A percentile compares a stretch with the other conserved stretches of the same genome.
Evolutionary conservation across 768 basidiomycete genomes (phyloP).

Genomic region (Leccinellum rugosiceps): DNA sequence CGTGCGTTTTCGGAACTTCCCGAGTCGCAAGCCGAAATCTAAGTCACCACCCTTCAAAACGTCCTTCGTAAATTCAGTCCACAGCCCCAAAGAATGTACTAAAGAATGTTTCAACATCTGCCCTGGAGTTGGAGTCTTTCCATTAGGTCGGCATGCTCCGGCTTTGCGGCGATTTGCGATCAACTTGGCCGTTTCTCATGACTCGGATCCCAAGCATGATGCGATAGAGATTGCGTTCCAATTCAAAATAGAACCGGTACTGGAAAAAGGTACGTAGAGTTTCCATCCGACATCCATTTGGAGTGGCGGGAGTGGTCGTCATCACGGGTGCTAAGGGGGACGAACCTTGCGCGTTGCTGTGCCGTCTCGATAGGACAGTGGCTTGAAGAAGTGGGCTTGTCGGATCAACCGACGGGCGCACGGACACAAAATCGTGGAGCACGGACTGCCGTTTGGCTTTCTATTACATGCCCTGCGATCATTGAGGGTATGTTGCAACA

Average conservation of each 20-base stretch:
- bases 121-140: neutral
- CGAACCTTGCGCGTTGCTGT: neutral
- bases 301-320: neutral
- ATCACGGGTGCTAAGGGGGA: neutral
- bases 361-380: conserved; percentile 35
- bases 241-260: neutral
- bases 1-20: too few relatives aligned
- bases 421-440: conserved; percentile 73
- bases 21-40: too few relatives aligned
- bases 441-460: conserved; percentile 87
- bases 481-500: conserved; percentile 40
- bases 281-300: neutral
- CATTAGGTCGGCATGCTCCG: neutral
- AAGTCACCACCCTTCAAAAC: too few relatives aligned
- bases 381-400: conserved; percentile 37
- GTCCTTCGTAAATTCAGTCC: too few relatives aligned
- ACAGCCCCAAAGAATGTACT: too few relatives aligned
- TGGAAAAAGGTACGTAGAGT: neutral
- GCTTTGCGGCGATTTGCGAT: neutral
- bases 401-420: conserved; percentile 57
- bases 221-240: neutral
- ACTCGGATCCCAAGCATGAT: too few relatives aligned
- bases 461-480: conserved; percentile 74
- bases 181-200: neutral
- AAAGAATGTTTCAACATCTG: too few relatives aligned